These are phyloP conservation scores for Halophytophthora batemanensis DNA, from an alignment of 352 stramenopile genomes.

Conservation along the genomic window DNA sequence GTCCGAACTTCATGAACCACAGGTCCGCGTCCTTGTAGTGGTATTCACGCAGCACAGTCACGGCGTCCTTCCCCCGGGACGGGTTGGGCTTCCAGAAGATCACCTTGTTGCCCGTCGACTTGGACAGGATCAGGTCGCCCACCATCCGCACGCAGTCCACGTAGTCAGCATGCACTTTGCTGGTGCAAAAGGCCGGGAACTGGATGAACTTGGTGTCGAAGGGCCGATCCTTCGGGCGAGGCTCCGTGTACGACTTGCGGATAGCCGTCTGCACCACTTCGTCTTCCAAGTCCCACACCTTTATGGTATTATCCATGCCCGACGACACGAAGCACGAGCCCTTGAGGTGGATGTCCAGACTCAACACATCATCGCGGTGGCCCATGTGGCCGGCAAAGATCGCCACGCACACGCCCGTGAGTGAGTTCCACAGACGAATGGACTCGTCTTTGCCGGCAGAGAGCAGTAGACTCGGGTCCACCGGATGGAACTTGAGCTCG, in stretches of 20 bases:
- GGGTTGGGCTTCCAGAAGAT: constrained; percentile 92
- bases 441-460: constrained; percentile 92
- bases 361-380: constrained; percentile 89
- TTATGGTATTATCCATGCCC: constrained; percentile 93
- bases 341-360: constrained; percentile 84
- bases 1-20: constrained; percentile 87
- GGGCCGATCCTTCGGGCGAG: constrained; percentile 49
- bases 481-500: constrained; percentile 89
- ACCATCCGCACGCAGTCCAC: constrained; percentile 88
- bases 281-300: constrained; percentile 91
- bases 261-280: constrained; percentile 71
- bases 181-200: constrained; percentile 90
- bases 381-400: constrained; percentile 92
- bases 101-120: constrained; percentile 86
- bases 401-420: constrained; percentile 81
- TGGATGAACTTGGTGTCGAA: constrained; percentile 88
- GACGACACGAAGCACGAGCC: constrained; percentile 86
- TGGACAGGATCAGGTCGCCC: constrained; percentile 74
- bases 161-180: constrained; percentile 90
- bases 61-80: constrained; percentile 71
- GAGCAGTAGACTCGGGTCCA: constrained; percentile 87
- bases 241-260: constrained; percentile 68
- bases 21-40: constrained; percentile 79
- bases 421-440: constrained; percentile 92
- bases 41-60: constrained; percentile 82